A percentile compares a stretch with the other conserved stretches of the same genome.
Evolutionary conservation across 495 filamentous ascomycete genomes (phyloP).

Genomic region (Neurospora sp.): DNA sequence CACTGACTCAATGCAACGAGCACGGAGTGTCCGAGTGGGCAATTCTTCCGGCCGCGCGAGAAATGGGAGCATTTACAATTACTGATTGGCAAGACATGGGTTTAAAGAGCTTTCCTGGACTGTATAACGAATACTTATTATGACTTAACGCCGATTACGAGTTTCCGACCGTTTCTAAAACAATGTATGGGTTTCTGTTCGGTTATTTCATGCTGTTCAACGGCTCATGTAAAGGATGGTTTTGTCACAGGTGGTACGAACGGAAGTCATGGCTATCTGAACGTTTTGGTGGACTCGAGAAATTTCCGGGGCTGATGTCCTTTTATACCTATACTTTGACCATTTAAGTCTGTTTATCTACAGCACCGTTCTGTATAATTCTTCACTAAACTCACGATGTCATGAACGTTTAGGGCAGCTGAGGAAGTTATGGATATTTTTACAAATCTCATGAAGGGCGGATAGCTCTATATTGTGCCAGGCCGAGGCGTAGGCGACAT

Average conservation of each 20-base stretch:
- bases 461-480: neutral
- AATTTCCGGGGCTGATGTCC: neutral
- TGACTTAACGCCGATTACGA: neutral
- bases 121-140: neutral
- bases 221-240: neutral
- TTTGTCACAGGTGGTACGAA: neutral
- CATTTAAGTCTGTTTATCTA: neutral
- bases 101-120: neutral
- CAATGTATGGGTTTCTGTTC: neutral
- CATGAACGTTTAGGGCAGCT: neutral
- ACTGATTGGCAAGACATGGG: neutral
- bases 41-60: neutral
- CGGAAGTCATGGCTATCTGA: neutral
- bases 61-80: neutral
- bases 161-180: neutral
- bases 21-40: neutral
- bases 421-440: neutral
- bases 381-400: neutral
- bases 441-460: neutral
- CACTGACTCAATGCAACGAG: neutral
- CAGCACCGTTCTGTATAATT: neutral
- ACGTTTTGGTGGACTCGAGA: neutral
- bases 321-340: neutral
- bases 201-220: neutral
- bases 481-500: too few species aligned